phyloP scores from a whole-genome alignment of 805 yeast genomes.

The Cyberlindnera euphorbiae region DNA sequence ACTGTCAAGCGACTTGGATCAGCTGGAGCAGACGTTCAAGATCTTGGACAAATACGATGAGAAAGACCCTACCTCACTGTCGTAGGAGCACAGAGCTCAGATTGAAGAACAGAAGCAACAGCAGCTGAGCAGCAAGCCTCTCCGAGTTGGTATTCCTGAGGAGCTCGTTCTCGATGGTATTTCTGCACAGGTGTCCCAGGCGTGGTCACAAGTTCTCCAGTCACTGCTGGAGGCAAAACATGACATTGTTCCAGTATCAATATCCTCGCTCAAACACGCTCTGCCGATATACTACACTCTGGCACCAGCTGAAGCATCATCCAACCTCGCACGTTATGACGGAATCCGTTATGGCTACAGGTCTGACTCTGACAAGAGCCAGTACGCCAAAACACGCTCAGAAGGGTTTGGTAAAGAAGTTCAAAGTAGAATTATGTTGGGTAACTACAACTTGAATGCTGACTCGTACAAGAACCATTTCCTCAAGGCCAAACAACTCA shows the following conservation, averaged over 20 bases:
- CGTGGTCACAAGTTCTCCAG: slow-evolving; percentile 43
- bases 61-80: slow-evolving; percentile 75
- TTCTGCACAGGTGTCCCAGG: slow-evolving; percentile 38
- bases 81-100: slow-evolving; percentile 29
- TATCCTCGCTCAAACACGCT: slow-evolving; percentile 63
- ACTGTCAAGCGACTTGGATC: slow-evolving; percentile 44
- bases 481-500: slow-evolving; percentile 64
- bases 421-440: slow-evolving; percentile 74
- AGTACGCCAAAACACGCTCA: slow-evolving; percentile 57
- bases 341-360: slow-evolving; percentile 81
- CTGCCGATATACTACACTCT: slow-evolving; percentile 82
- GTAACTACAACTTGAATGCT: slow-evolving; percentile 80
- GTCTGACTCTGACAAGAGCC: slow-evolving; percentile 32
- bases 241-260: slow-evolving; percentile 56
- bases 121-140: slow-evolving; percentile 8
- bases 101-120: slow-evolving; percentile 3
- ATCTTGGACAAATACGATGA: slow-evolving; percentile 58
- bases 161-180: slow-evolving; percentile 61
- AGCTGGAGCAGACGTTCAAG: slow-evolving; percentile 44
- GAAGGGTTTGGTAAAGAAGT: slow-evolving; percentile 78
- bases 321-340: slow-evolving; percentile 85
- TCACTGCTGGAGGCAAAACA: slow-evolving; percentile 36
- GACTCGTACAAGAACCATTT: slow-evolving; percentile 68
- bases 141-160: slow-evolving; percentile 66
- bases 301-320: slow-evolving; percentile 91